Evolutionary conservation across 1,284 basidiomycete species (phyloP), one percentile per base, ranked within the genome.

Genomic region (Hypsizygus ulmarius): DNA sequence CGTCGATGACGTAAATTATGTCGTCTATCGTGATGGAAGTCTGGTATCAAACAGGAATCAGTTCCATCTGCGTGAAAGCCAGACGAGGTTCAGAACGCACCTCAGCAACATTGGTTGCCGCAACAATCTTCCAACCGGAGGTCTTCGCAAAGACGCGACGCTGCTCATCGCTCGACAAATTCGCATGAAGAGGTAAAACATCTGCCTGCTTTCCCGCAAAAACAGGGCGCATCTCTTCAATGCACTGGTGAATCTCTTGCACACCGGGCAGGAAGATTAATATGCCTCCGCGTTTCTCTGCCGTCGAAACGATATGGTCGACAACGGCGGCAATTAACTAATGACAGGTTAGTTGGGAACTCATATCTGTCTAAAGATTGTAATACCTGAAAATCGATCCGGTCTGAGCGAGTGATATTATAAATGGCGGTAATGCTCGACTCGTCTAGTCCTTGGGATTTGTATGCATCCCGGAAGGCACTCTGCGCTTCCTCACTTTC

Each of bases 21-120:
- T 95, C 93, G 58, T 94, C 89, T 53, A 97, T 96, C 1, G 94
- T 97, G 54, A 97, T 93, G 3, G 90, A 94, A 1, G 94, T 97
- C 80, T 97, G 5, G 37, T 64, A 57, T 32, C 44, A n/a, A 33
- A 51, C 45, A 7, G 43, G 30, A 11, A 12, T 30, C 30, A 46
- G 8, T 28, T 9, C 39, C 45, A 19, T 25, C 16, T 37, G 16
- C 28, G 29, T 15, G 9, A 12, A 32, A 33, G 8, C 21, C 7
- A 7, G 34, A 47, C 10, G 34, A 12, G 4, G n/a, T 25, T 25
- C 7, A 9, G 4, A 18, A 60, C 69, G 39, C 55, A 79, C 85
- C 74, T 89, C 87, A 5, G 90, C 91, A 19, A 97, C 90, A 58
- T 97, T 97, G 6, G 94, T 97, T 1, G 93, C 79, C 0, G 85